phyloP scores from a whole-genome alignment of 169 alveolate species.

The Plasmodium fragile region DNA sequence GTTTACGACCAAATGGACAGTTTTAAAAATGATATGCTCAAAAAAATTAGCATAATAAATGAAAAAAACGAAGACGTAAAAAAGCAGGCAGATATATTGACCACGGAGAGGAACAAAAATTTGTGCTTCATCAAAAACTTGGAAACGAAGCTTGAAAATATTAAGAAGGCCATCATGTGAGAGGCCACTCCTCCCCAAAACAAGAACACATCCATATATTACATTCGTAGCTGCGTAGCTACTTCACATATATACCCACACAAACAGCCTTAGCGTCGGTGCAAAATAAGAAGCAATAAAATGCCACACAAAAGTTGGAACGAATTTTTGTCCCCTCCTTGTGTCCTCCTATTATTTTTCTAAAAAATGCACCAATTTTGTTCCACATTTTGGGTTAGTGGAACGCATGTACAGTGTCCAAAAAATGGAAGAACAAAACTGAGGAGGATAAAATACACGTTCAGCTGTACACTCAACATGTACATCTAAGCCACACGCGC shows the following conservation, averaged over 20 bases:
- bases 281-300: not conserved
- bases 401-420: not conserved
- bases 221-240: not conserved
- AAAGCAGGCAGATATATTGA: constrained; percentile 44
- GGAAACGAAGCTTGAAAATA: constrained; percentile 37
- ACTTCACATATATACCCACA: not conserved
- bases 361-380: not conserved
- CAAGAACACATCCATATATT: not conserved
- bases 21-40: constrained; percentile 13
- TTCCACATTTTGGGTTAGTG: not conserved
- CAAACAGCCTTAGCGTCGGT: not conserved
- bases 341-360: not conserved
- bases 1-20: constrained; percentile 20
- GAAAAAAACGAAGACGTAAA: constrained; percentile 57
- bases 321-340: not conserved
- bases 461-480: not conserved
- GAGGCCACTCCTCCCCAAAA: not conserved
- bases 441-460: not conserved
- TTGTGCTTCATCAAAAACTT: constrained; percentile 32
- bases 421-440: not conserved
- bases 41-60: constrained; percentile 41
- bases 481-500: not conserved
- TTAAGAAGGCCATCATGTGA: constrained; percentile 32
- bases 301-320: not conserved
- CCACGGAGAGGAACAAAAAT: constrained; percentile 27